These are phyloP conservation scores for Colletotrichum liriopes DNA, from an alignment of 2,329 filamentous ascomycete species.

Conservation along the genomic window DNA sequence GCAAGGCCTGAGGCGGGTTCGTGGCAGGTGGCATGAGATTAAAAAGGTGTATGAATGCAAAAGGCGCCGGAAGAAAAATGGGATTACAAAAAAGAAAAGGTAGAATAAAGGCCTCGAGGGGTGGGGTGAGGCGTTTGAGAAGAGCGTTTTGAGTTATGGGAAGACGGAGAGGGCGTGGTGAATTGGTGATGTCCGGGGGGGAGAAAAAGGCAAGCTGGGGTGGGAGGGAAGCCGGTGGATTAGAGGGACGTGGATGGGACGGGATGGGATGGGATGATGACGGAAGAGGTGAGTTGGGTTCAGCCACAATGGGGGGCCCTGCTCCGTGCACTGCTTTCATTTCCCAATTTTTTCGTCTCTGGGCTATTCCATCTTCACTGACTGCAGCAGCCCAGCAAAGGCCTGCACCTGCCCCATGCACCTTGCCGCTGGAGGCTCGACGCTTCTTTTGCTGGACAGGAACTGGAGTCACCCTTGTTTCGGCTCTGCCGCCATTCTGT, in stretches of 20 bases:
- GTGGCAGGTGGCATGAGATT: slow-evolving; percentile 43
- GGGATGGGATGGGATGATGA: slow-evolving; percentile 42
- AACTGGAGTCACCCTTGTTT: slow-evolving; percentile 35
- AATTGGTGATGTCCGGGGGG: slow-evolving; percentile 31
- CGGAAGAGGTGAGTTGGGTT: slow-evolving; percentile 39
- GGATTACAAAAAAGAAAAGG: slow-evolving; percentile 12
- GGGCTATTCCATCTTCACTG: background rate
- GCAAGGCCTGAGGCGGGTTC: slow-evolving; percentile 46
- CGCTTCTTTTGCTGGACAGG: slow-evolving; percentile 13
- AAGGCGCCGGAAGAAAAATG: background rate
- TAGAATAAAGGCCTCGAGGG: slow-evolving; percentile 2
- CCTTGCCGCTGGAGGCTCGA: slow-evolving; percentile 20
- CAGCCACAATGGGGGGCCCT: slow-evolving; percentile 35
- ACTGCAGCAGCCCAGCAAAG: slow-evolving; percentile 6
- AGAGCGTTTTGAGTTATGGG: slow-evolving; percentile 1
- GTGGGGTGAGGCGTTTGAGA: slow-evolving; percentile 8
- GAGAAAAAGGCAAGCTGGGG: slow-evolving; percentile 16
- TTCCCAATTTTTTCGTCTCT: slow-evolving; percentile 12
- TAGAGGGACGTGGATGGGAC: slow-evolving; percentile 27
- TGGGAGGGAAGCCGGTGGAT: slow-evolving; percentile 30
- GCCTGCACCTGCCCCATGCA: slow-evolving; percentile 33
- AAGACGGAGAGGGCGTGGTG: slow-evolving; percentile 14
- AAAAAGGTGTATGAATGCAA: background rate
- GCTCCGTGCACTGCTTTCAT: slow-evolving; percentile 27
- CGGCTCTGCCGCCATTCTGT: slow-evolving; percentile 29